Base-by-base conservation (phyloP, 306 rosid species). In the Lathyrus oleraceus region DNA sequence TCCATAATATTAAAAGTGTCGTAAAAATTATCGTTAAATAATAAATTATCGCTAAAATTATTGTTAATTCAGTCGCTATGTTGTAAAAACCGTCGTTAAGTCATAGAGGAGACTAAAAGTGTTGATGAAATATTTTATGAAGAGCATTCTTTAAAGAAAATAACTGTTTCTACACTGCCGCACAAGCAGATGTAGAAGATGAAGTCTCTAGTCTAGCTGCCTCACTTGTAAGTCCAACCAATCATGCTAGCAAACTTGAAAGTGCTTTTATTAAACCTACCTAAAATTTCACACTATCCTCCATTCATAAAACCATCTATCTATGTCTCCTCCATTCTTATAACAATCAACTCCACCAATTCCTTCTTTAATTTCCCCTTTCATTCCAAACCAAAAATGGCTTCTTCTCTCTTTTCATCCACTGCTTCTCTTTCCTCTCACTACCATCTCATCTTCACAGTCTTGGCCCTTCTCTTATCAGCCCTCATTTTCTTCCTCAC, bases 261-360 rank as follows among this genome's bases (percentile, higher is more conserved):
- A 48, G 43, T 43, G 82, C 82, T 78, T 81, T 86, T 67, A 87
- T 77, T 82, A 57, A 69, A 36, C 69, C 40, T 82, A 88, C 88
- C 97, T 70, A 85, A 71, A 84, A 85, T 82, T 91, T 84, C 96
- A 85, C 56, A 85, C 97, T 65, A 14, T 39, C 70, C 49, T 47
- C 82, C 74, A 64, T 75, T 85, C 69, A 79, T 80, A 86, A 73
- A 57, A 54, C 61, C 61, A 80, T 15, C 23, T 30, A 53, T 16
- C 10, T 15, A 17, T 20, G 5, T 5, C 35, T n/a, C 30, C 11
- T 39, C 32, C 67, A 60, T 32, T 35, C 13, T 16, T 16, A 32
- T 60, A 54, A 54, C 11, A 60, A 35, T 36, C 43, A 35, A 10
- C 28, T 61, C 32, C 38, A 5, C 12, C 63, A 54, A 35, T 35